phyloP scores from a whole-genome alignment of 2,329 filamentous ascomycete genomes.

The Ceratocystis diversiconidia region DNA sequence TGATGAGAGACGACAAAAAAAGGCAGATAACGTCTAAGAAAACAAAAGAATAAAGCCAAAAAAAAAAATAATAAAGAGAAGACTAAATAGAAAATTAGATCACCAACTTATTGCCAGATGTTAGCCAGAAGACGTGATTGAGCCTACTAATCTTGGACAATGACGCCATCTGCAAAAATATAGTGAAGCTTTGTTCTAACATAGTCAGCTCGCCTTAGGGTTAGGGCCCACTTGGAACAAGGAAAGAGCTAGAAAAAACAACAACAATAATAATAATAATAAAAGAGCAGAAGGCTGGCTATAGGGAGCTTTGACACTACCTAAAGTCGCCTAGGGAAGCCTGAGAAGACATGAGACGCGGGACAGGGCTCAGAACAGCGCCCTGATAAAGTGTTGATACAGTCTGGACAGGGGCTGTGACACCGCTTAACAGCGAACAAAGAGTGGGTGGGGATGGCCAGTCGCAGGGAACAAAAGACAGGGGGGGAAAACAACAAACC shows the following conservation, averaged over 20 bases:
- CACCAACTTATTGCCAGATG: no score
- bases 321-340: not conserved
- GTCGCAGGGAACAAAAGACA: not conserved
- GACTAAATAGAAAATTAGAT: not conserved
- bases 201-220: not conserved
- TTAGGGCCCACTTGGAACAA: not conserved
- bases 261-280: not conserved
- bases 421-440: not conserved
- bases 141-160: not conserved
- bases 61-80: not conserved
- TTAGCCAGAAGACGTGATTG: not conserved
- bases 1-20: not conserved
- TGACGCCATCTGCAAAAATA: conserved; percentile 9
- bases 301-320: not conserved
- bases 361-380: not conserved
- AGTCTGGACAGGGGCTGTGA: not conserved
- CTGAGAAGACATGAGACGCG: not conserved
- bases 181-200: no score
- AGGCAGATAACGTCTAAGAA: not conserved
- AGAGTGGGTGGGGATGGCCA: not conserved
- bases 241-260: not conserved
- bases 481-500: not conserved
- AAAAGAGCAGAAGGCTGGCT: not conserved
- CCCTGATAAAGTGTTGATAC: not conserved
- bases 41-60: not conserved